Evolutionary conservation across 768 basidiomycete species (phyloP).

Genomic region (Cubamyces lactineus): DNA sequence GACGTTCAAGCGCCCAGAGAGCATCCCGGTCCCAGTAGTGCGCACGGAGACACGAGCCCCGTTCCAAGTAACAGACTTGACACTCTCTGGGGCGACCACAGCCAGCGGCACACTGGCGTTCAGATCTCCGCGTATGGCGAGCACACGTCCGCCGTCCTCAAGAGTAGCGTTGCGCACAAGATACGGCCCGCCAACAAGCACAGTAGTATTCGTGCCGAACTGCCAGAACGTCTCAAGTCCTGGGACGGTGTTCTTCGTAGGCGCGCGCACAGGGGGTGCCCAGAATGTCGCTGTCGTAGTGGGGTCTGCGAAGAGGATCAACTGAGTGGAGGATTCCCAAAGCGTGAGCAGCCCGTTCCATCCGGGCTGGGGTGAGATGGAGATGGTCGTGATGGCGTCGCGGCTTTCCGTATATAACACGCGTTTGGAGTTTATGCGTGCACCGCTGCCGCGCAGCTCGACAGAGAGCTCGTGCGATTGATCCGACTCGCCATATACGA

Average conservation of each 20-base stretch:
- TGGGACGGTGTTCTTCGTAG: constrained; percentile 39
- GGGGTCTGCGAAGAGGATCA: constrained; percentile 71
- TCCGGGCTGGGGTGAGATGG: constrained; percentile 51
- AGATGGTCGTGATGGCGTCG: constrained; percentile 47
- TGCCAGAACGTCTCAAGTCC: constrained; percentile 59
- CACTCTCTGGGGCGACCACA: constrained; percentile 59
- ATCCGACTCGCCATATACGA: constrained; percentile 41
- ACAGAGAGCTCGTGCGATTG: constrained; percentile 42
- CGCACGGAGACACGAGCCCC: constrained; percentile 44
- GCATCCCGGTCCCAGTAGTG: constrained; percentile 46
- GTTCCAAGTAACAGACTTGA: constrained; percentile 73
- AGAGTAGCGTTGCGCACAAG: constrained; percentile 48
- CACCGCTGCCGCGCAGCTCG: constrained; percentile 23
- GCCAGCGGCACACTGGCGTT: constrained; percentile 60
- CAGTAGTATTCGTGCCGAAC: constrained; percentile 69
- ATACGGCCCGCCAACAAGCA: constrained; percentile 56
- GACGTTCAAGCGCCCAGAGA: constrained; percentile 49
- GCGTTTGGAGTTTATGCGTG: constrained; percentile 20
- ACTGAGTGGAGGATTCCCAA: constrained; percentile 67
- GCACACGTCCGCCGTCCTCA: constrained; percentile 30
- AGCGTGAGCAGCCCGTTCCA: constrained; percentile 60
- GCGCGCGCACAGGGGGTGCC: constrained; percentile 58
- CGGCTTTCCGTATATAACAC: constrained; percentile 34
- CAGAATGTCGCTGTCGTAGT: constrained; percentile 73
- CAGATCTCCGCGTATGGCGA: constrained; percentile 72